A percentile compares a stretch with the other conserved stretches of the same genome.
These are phyloP conservation scores for Pleurostoma richardsiae DNA, from an alignment of 2,329 filamentous ascomycete genomes.

Conservation along the genomic window DNA sequence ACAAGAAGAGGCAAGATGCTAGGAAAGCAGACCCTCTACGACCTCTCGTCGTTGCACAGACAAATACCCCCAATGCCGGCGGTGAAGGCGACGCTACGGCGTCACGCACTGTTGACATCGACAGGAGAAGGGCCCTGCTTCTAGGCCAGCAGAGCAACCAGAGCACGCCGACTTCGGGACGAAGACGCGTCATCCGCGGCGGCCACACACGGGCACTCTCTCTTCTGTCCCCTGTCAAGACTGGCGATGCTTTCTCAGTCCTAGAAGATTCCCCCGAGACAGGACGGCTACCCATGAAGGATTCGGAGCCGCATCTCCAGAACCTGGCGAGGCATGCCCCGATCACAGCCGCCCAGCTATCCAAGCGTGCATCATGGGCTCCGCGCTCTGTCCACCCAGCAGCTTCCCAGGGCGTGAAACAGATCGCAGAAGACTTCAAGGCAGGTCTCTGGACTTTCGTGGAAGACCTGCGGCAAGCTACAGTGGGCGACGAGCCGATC, in stretches of 20 bases:
- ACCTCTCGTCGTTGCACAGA: constrained; percentile 21
- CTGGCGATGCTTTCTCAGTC: constrained; percentile 35
- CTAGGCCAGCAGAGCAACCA: constrained; percentile 39
- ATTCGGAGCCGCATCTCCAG: constrained; percentile 20
- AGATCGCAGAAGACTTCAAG: constrained; percentile 84
- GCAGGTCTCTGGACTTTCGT: constrained; percentile 91
- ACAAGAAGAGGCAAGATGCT: constrained; percentile 67
- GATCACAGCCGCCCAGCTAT: constrained; percentile 28
- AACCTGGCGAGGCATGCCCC: constrained; percentile 21
- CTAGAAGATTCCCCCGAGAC: constrained; percentile 39
- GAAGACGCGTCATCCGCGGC: constrained; percentile 64
- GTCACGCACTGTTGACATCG: constrained; percentile 56
- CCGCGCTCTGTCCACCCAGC: constrained; percentile 41
- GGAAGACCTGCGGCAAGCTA: constrained; percentile 91
- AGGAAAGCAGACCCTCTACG: constrained; percentile 59
- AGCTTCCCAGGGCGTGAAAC: constrained; percentile 49
- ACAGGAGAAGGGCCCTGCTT: constrained; percentile 66
- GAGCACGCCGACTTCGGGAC: constrained; percentile 29
- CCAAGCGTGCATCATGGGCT: constrained; percentile 57
- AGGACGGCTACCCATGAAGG: constrained; percentile 27
- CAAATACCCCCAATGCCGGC: constrained; percentile 5
- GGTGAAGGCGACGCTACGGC: constrained; percentile 26
- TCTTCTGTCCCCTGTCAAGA: constrained; percentile 66
- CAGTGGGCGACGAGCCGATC: constrained; percentile 87
- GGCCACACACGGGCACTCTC: constrained; percentile 65